These are phyloP conservation scores for Ophiostoma ulmi DNA, from an alignment of 2,329 filamentous ascomycete species.

Conservation along the genomic window DNA sequence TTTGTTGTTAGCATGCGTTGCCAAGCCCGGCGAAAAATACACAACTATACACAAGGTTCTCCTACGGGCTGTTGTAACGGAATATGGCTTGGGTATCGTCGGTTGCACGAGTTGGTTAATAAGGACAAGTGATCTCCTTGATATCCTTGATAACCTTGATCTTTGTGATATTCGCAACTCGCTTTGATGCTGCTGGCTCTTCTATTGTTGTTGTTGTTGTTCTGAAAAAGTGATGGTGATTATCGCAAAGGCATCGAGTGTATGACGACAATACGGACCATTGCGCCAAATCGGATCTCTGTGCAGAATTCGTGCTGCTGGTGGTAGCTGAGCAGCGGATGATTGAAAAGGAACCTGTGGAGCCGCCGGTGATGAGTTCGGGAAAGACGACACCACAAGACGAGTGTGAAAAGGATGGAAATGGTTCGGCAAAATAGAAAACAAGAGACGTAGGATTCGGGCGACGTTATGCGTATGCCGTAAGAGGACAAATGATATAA, in stretches of 20 bases:
- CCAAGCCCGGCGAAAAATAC: not conserved
- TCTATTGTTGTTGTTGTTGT: not conserved
- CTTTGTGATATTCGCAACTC: not conserved
- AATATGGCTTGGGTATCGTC: not conserved
- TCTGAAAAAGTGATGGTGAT: not conserved
- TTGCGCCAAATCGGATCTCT: constrained; percentile 16
- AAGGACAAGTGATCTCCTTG: not conserved
- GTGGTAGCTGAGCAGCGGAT: constrained; percentile 1
- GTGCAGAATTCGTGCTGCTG: not conserved
- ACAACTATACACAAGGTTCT: not conserved
- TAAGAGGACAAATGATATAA: not conserved
- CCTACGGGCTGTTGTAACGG: not conserved
- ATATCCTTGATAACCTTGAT: not conserved
- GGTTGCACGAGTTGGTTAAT: not conserved
- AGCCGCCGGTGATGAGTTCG: not conserved
- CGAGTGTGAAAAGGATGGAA: not conserved
- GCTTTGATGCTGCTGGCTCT: not conserved
- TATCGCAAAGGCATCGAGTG: not conserved
- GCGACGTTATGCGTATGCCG: not conserved
- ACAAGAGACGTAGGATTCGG: not conserved
- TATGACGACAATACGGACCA: constrained; percentile 16
- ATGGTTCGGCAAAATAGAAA: not conserved
- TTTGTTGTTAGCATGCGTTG: not conserved
- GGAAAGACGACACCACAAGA: not conserved
- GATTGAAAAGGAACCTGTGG: not conserved